Evolutionary conservation across 805 yeast genomes (phyloP).

Genomic region (Blastobotrys chiropterorum): DNA sequence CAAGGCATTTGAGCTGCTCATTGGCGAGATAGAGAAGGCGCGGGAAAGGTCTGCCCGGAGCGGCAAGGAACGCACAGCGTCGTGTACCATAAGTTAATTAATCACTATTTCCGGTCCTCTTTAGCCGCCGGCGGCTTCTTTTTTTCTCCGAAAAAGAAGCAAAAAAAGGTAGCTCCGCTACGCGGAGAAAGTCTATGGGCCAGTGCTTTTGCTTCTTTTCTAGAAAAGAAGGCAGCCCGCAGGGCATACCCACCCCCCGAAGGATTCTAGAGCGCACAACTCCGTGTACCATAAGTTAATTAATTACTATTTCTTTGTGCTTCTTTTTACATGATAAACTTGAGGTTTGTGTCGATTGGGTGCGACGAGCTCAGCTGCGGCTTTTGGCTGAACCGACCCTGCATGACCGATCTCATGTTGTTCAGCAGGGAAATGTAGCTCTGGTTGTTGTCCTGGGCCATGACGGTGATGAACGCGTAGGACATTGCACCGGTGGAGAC

Average conservation of each 20-base stretch:
- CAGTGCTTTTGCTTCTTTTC: too few species aligned
- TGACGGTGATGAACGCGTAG: slow-evolving; percentile 63
- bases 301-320: background rate
- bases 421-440: slow-evolving; percentile 63
- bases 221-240: too few species aligned
- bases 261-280: background rate
- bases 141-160: too few species aligned
- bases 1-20: slow-evolving; percentile 53
- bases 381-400: slow-evolving; percentile 65
- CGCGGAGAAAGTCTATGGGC: too few species aligned
- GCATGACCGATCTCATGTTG: slow-evolving; percentile 58
- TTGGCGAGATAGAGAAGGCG: slow-evolving; percentile 51
- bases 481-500: slow-evolving; percentile 80
- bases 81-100: background rate
- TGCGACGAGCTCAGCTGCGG: slow-evolving; percentile 80
- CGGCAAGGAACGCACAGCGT: background rate
- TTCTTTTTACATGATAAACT: slow-evolving; percentile 38
- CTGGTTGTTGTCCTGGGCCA: slow-evolving; percentile 56
- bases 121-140: too few species aligned
- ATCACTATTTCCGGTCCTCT: too few species aligned
- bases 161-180: too few species aligned
- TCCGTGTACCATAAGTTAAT: background rate
- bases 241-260: too few species aligned
- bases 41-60: background rate
- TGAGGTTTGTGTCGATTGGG: slow-evolving; percentile 61